phyloP scores from a whole-genome alignment of 768 basidiomycete genomes.

The Lactarius vividus region DNA sequence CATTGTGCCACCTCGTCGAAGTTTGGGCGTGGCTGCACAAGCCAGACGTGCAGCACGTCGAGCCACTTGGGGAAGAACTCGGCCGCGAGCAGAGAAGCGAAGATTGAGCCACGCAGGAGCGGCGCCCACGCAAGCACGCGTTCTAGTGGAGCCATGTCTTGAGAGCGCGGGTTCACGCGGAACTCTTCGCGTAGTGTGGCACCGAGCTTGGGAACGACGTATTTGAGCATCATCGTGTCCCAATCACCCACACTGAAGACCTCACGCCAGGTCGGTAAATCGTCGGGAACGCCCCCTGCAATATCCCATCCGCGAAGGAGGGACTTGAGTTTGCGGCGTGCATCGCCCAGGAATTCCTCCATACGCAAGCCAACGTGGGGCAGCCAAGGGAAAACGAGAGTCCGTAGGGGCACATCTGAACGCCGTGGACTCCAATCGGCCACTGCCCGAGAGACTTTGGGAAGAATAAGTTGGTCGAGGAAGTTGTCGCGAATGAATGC shows the following conservation, averaged over 20 bases:
- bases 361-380: slow-evolving; percentile 80
- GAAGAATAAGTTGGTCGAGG: slow-evolving; percentile 91
- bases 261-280: slow-evolving; percentile 72
- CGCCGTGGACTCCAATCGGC: slow-evolving; percentile 76
- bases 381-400: slow-evolving; percentile 94
- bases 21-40: slow-evolving; percentile 82
- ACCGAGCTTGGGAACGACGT: slow-evolving; percentile 89
- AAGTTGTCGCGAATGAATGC: slow-evolving; percentile 92
- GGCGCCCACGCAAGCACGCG: slow-evolving; percentile 74
- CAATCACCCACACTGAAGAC: slow-evolving; percentile 81
- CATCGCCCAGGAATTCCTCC: slow-evolving; percentile 84
- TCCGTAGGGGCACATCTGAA: slow-evolving; percentile 59
- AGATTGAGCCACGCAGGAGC: slow-evolving; percentile 70
- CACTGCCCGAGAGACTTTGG: slow-evolving; percentile 84
- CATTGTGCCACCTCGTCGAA: slow-evolving; percentile 92
- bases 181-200: slow-evolving; percentile 80
- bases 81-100: slow-evolving; percentile 80
- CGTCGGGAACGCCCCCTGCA: slow-evolving; percentile 70
- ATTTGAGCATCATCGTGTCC: slow-evolving; percentile 88
- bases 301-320: slow-evolving; percentile 73
- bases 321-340: slow-evolving; percentile 80
- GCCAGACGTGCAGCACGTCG: slow-evolving; percentile 87
- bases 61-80: slow-evolving; percentile 99
- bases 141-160: slow-evolving; percentile 81
- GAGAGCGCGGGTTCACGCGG: slow-evolving; percentile 85